Evolutionary conservation across 352 stramenopile genomes (phyloP), one percentile per base, ranked within the genome.

Genomic region (Globisporangium splendens): DNA sequence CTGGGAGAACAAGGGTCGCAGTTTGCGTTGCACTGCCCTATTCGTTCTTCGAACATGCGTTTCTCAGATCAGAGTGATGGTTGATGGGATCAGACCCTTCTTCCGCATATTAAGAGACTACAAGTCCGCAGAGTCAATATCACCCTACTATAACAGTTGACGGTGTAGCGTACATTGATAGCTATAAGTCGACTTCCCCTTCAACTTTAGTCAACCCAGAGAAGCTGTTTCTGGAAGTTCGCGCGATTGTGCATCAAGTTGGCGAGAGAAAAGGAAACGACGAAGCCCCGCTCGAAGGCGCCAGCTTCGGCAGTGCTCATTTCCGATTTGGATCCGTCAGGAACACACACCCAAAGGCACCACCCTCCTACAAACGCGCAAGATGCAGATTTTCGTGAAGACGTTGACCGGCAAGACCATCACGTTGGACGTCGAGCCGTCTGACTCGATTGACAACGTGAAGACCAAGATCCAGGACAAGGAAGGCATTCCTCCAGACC

Each of bases 391-490:
- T 48, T 96, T 97, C 65, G 89, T 98, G 15, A 98, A 97, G 77
- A 98, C 93, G 44, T 69, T 98, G 35, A 96, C 85, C 6, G 91
- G 86, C 39, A 98, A 97, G 73, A 97, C 89, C 6, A 91, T 98
- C 55, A 95, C 83, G 21, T 81, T 97, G 31, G 90, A 98, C 68
- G 84, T 97, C 8, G 92, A 97, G 69, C 86, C 93, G 50, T 89
- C 84, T 24, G 90, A 98, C 80, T 92, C 80, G 15, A 97, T 98
- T 55, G 91, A 97, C 74, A 94, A 98, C 69, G 95, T 99, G 46
- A 99, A 99, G 88, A 85, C 91, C 33, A 98, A 96, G 73, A 98
- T 98, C 70, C 69, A 95, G 51, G 87, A 96, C 67, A 97, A 88
- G 70, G 88, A 98, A 68, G 93, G 92, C 53, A 98, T 98, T 48